Base-by-base conservation (phyloP, 495 filamentous ascomycete genomes). In the Cladorrhinum samala region DNA sequence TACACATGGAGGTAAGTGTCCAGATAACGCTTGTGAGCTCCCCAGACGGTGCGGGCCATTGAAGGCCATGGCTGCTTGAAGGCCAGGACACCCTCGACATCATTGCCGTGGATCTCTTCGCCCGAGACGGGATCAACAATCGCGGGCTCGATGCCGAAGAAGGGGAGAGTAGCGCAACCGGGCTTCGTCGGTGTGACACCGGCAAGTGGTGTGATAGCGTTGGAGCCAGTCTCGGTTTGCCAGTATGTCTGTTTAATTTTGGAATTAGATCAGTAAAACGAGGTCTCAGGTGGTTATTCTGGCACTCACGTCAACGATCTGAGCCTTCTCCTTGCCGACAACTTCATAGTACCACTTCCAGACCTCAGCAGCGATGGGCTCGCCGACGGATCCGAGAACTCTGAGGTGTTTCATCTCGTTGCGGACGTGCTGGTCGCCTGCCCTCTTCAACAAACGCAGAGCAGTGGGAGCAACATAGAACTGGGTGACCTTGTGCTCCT, bases 271-370 rank as follows among this genome's bases (percentile, higher is more conserved):
- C n/a, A n/a, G n/a, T n/a, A n/a, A n/a, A n/a, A n/a, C n/a, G n/a
- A n/a, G n/a, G n/a, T n/a, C n/a, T n/a, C n/a, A n/a, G n/a, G 24
- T n/a, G 9, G 17, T 41, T 41, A 18, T 18, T 41, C n/a, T 14
- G 11, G n/a, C 11, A 81, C 89, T 79, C 79, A 95, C 92, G 68
- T 99, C 94, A 38, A 94, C 86, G 70, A 99, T 77, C 66, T 97
- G 93, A 39, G 90, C 87, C 66, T 92, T 86, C 71, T 91, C 87
- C 72, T 89, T 94, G 63, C 93, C 93, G 37, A 99, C 92, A 58
- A 88, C 80, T 71, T 97, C 89, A 65, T 89, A 91, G 75, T 99
- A 99, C 93, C 93, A 99, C 72, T 96, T 96, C 93, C 93, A 99
- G 36, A 99, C 88, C 69, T 99, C 93, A 17, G 93, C 91, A 27